Conservation (phyloP, 345 rosid genomes). For the Gossypium bickii region DNA sequence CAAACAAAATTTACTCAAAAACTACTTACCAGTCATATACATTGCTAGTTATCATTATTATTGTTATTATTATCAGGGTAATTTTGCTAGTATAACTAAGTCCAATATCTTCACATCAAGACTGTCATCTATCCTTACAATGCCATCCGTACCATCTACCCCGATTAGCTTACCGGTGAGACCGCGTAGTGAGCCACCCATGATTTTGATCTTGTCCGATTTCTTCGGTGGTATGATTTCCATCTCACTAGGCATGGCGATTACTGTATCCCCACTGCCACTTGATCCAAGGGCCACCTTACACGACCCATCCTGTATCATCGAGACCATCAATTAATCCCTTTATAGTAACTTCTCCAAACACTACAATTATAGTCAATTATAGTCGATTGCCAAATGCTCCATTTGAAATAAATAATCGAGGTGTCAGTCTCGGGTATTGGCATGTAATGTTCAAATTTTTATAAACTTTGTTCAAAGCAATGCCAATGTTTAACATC, state of each 20-base stretch:
- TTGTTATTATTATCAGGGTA: slow-evolving; percentile 18
- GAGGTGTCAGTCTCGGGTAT: neutral
- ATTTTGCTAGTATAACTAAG: slow-evolving; percentile 66
- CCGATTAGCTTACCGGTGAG: neutral
- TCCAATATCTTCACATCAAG: slow-evolving; percentile 92
- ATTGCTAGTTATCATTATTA: neutral
- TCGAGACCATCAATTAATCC: neutral
- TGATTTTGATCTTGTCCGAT: slow-evolving; percentile 46
- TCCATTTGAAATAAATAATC: neutral
- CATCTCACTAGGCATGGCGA: slow-evolving; percentile 47
- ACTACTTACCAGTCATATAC: slow-evolving; percentile 8
- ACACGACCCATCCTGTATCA: slow-evolving; percentile 79
- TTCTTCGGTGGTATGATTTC: slow-evolving; percentile 59
- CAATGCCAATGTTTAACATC: neutral
- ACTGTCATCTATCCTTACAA: slow-evolving; percentile 77
- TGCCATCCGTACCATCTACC: slow-evolving; percentile 27
- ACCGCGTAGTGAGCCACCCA: slow-evolving; percentile 43
- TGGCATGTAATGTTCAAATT: neutral
- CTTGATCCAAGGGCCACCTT: slow-evolving; percentile 58
- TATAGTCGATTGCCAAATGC: neutral
- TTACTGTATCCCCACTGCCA: slow-evolving; percentile 53
- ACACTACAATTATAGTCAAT: neutral
- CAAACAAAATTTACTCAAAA: neutral
- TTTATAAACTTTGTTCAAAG: neutral
- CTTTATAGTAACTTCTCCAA: neutral